Base-by-base conservation (phyloP, 306 rosid genomes). In the Luffa acutangula region DNA sequence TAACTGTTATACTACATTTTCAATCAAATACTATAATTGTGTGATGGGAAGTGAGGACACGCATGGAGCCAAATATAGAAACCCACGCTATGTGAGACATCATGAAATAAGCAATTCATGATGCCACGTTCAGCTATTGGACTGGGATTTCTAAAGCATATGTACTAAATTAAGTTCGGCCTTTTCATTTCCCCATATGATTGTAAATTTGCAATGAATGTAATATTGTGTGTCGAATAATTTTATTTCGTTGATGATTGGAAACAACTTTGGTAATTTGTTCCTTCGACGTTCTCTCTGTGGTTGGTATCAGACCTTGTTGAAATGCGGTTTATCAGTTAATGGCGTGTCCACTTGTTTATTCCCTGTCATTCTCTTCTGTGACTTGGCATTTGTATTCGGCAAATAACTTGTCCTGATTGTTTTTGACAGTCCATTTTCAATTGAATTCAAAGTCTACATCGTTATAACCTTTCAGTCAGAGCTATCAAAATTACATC, bases 401-500 rank as follows among this genome's bases (percentile, higher is more conserved):
- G 13, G 5, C 80, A 3, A 2, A 51, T 57, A 48, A 83, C 43
- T 73, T 66, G 25, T 12, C 36, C 60, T 18, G 7, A 36, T 41
- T n/a, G 10, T 3, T 76, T 77, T 62, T 80, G 86, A 92, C 93
- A 95, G 98, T 46, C 97, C 97, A 79, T 95, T 95, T 85, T 92
- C 98, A 41, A 83, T 95, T 63, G 97, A 95, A 80, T 95, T 92
- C 81, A 90, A 92, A 87, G 90, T 89, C 67, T 85, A 89, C 54
- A 81, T 92, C 73, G 93, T 87, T 37, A 82, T 95, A 83, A 89
- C 84, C 77, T 95, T 95, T 78, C 91, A 88, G 67, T 91, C 97
- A 65, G 92, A 92, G 81, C 86, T 95, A 67, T 85, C 93, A 31
- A 92, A 89, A 82, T 45, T 90, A 77, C 92, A 90, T 17, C 81